phyloP scores from a whole-genome alignment of 495 filamentous ascomycete genomes.

The Tetracladium marchalianum region DNA sequence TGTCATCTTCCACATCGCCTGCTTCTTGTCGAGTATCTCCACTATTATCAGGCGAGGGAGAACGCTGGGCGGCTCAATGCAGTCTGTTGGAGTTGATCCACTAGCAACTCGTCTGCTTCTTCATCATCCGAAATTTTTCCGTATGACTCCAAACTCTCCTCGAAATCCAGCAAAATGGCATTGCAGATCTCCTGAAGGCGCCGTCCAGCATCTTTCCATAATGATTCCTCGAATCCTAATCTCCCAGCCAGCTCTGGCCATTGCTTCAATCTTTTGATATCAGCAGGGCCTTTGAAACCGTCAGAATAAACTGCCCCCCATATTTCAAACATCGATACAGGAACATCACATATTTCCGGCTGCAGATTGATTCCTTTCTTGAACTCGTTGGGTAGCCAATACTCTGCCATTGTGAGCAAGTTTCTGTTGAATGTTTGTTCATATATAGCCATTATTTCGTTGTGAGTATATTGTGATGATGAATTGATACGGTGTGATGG shows the following conservation, averaged over 20 bases:
- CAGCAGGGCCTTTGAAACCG: conserved; percentile 15
- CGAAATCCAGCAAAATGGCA: conserved; percentile 22
- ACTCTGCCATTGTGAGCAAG: conserved; percentile 5
- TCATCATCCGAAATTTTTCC: conserved; percentile 5
- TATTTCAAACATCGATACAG: conserved; percentile 14
- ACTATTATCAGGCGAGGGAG: background rate
- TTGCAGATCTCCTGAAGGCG: conserved; percentile 28
- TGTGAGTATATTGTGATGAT: background rate
- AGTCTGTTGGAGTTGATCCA: conserved; percentile 11
- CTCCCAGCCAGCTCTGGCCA: conserved; percentile 24
- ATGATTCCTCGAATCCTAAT: conserved; percentile 28
- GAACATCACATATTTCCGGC: conserved; percentile 4
- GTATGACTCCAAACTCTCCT: conserved; percentile 15
- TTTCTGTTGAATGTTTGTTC: conserved; percentile 9
- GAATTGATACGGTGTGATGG: background rate
- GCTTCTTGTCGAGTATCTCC: background rate
- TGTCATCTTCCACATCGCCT: conserved; percentile 12
- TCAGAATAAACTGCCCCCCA: conserved; percentile 15
- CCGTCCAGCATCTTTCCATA: conserved; percentile 20
- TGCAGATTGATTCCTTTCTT: conserved; percentile 13
- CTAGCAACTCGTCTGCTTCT: conserved; percentile 17
- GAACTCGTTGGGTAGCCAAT: background rate
- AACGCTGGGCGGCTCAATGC: background rate
- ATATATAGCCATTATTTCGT: background rate
- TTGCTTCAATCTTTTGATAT: conserved; percentile 2